Evolutionary conservation across 495 filamentous ascomycete species (phyloP), one percentile per base, ranked within the genome.

Genomic region (Penicillium turbatum): DNA sequence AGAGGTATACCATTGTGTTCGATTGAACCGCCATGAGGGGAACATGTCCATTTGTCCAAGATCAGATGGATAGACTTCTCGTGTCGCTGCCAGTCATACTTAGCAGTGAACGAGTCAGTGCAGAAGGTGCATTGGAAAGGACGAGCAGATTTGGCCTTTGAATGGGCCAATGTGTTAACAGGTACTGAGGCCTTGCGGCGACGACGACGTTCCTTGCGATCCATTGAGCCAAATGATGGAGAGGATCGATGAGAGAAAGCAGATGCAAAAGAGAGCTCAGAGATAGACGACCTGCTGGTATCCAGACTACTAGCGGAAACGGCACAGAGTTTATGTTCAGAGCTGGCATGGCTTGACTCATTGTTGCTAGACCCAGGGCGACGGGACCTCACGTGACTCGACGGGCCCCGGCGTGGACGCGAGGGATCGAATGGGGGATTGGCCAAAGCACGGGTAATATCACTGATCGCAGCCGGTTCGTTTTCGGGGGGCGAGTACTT

Each of bases 111-210:
- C 0, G 85, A 86, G 55, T 92, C 88, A 9, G 87, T 89, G 65
- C 89, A 95, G 75, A 95, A 95, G n/a, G 89, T 95, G 65, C 89
- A 95, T 69, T 92, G 87, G 66, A 85, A 95, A 13, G 86, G 73
- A 51, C 75, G 73, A 56, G 65, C 56, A 17, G 67, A 61, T 42
- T 68, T 66, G 36, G 66, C 64, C 57, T 75, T 75, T 21, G 74
- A 72, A 40, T 71, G 71, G 45, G 68, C 65, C 37, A 70, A 70
- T 16, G 55, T 68, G 60, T 69, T 79, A 59, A 74, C 69, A 29
- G 76, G 67, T n/a, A 69, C 61, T 19, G 74, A 72, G 12, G 73
- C 64, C 49, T 81, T 79, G 46, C 88, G 82, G 36, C 88, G 83
- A 32, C 89, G 83, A 54, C 88, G 82, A 37, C 86, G 82, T 31